phyloP scores from a whole-genome alignment of 148 eudicot species.

The Amaranthus hypochondriacus region DNA sequence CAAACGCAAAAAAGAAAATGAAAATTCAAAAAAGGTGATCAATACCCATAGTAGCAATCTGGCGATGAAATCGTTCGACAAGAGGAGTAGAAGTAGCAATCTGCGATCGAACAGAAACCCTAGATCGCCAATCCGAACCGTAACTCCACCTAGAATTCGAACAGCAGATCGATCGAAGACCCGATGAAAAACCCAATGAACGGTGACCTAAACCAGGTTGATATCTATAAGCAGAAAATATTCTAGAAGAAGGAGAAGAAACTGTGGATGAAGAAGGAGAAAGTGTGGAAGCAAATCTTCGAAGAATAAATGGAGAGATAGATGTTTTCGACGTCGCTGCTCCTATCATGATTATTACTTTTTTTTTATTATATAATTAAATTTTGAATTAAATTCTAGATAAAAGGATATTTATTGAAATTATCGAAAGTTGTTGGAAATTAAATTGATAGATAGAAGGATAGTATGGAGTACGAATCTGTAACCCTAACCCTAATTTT shows the following conservation, averaged over 20 bases:
- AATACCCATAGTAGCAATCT: constrained; percentile 76
- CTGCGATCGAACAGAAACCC: constrained; percentile 50
- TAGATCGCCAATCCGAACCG: constrained; percentile 58
- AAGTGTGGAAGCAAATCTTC: constrained; percentile 36
- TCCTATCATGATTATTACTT: constrained; percentile 5
- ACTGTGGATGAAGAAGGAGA: constrained; percentile 12
- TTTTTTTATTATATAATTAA: not conserved
- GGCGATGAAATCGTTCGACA: constrained; percentile 57
- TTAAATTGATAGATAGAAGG: not conserved
- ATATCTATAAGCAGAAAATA: constrained; percentile 11
- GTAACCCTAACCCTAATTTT: not conserved
- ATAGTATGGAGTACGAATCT: no score
- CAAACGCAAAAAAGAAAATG: not conserved
- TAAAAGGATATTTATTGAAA: no score
- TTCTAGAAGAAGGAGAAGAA: constrained; percentile 5
- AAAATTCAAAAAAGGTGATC: not conserved
- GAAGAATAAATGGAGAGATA: not conserved
- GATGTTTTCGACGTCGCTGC: constrained; percentile 2
- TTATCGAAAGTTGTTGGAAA: not conserved
- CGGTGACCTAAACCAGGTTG: constrained; percentile 30
- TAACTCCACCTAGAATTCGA: constrained; percentile 53
- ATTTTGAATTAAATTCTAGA: no score
- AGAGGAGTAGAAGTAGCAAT: constrained; percentile 45
- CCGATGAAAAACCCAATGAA: constrained; percentile 32
- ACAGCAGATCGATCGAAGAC: constrained; percentile 35